Percentiles rank a stretch among this genome's conserved stretches.
Evolutionary conservation across 257 asterid genomes (phyloP).

Genomic region (Lithospermum erythrorhizon): DNA sequence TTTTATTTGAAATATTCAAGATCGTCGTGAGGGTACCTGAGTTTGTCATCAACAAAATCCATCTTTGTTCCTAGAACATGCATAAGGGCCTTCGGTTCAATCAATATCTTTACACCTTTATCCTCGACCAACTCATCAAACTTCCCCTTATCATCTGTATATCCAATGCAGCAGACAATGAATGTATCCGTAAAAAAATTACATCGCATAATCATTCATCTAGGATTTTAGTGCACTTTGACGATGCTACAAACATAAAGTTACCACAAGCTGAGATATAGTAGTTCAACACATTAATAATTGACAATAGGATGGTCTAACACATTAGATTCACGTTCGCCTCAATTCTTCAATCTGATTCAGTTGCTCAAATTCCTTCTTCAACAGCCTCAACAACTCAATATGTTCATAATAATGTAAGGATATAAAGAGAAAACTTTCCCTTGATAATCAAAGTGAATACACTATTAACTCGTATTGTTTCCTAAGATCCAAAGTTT

Average conservation of each 20-base stretch:
- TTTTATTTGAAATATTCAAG: not conserved
- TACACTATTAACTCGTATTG: not conserved
- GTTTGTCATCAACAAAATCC: slow-evolving; percentile 39
- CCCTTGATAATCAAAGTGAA: too few relatives aligned
- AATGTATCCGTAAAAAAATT: not conserved
- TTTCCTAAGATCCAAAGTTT: not conserved
- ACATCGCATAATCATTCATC: not conserved
- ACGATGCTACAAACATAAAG: not conserved
- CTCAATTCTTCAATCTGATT: not conserved
- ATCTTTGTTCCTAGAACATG: slow-evolving; percentile 34
- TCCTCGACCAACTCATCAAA: slow-evolving; percentile 72
- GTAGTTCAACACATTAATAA: not conserved
- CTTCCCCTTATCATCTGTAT: slow-evolving; percentile 76
- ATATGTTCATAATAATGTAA: too few relatives aligned
- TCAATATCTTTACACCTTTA: slow-evolving; percentile 31
- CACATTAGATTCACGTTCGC: not conserved
- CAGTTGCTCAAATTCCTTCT: not conserved
- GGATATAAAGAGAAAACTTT: too few relatives aligned
- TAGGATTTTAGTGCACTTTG: not conserved
- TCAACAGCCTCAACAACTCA: not conserved
- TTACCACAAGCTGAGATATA: not conserved
- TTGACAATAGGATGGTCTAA: too few relatives aligned
- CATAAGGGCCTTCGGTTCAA: slow-evolving; percentile 35
- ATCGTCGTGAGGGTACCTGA: slow-evolving; percentile 9
- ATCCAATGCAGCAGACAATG: not conserved